Evolutionary conservation across 768 basidiomycete species (phyloP), one percentile per base, ranked within the genome.

Genomic region (Phaeotremella skinneri): DNA sequence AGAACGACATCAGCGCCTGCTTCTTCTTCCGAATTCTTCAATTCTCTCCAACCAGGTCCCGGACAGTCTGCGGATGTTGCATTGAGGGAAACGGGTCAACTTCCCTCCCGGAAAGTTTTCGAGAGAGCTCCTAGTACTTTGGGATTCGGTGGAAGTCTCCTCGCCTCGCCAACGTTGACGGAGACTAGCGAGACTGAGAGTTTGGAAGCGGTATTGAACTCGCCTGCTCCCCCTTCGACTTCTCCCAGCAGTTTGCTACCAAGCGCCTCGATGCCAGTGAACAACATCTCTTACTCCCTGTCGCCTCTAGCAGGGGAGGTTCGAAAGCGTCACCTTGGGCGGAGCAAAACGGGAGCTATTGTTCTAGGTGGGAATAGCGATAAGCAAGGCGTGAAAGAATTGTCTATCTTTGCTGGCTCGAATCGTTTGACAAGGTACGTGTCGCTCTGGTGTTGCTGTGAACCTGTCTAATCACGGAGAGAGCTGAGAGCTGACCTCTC

Each of bases 1-100:
- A 49, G 71, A 34, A 52, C 53, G 2, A 50, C 55, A 4, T 72
- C 70, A n/a, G 67, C 70, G 6, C 70, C 70, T 0, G 67, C 61
- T 17, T 53, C 60, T 14, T 58, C 70, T 4, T 30, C 49, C 20
- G 29, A 42, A n/a, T 21, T 14, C 32, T 51, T 27, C 16, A n/a
- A 52, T 39, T 41, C 43, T 49, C 48, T 61, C 52, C 52, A 42
- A 21, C 29, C 4, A 2, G 13, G 52, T 17, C 27, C 41, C 26
- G 20, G 13, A n/a, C 4, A 21, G 17, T 13, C 45, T 16, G n/a
- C n/a, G n/a, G n/a, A n/a, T n/a, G n/a, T n/a, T n/a, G n/a, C n/a
- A n/a, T n/a, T n/a, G n/a, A n/a, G n/a, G n/a, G n/a, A n/a, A n/a
- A n/a, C n/a, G n/a, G n/a, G n/a, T n/a, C n/a, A n/a, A n/a, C 50